Evolutionary conservation across 306 rosid species (phyloP).

Genomic region (Heteromeles arbutifolia): DNA sequence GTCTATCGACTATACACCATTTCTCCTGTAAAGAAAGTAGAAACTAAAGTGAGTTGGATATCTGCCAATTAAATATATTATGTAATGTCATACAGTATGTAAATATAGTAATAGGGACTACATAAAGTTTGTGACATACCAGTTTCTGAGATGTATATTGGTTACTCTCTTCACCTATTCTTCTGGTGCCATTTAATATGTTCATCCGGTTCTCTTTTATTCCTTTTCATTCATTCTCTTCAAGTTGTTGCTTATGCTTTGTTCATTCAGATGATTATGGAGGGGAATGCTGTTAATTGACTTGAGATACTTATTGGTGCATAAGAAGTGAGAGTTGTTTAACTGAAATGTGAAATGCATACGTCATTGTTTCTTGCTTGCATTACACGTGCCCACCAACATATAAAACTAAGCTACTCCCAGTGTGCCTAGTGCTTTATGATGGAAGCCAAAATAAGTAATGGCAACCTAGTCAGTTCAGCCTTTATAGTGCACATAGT

Average conservation of each 20-base stretch:
- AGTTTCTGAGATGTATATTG: background rate
- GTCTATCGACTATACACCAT: constrained; percentile 15
- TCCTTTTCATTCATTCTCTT: background rate
- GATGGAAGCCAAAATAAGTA: constrained; percentile 4
- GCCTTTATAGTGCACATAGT: constrained; percentile 18
- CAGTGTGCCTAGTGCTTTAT: background rate
- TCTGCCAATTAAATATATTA: background rate
- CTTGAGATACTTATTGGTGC: background rate
- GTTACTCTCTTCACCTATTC: background rate
- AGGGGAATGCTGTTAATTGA: background rate
- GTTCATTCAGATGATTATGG: background rate
- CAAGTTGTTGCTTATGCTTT: background rate
- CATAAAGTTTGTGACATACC: background rate
- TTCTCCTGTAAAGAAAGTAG: constrained; percentile 14
- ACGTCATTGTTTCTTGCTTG: background rate
- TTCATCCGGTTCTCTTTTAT: background rate
- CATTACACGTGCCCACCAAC: background rate
- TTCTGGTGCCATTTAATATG: background rate
- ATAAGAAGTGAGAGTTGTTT: background rate
- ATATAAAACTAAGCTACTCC: background rate
- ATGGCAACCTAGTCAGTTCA: background rate
- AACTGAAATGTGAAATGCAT: background rate
- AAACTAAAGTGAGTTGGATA: background rate
- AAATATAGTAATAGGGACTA: background rate
- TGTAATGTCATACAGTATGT: constrained; percentile 1